These are phyloP conservation scores for Spatholobus suberectus DNA, from an alignment of 306 rosid genomes.

Conservation along the genomic window DNA sequence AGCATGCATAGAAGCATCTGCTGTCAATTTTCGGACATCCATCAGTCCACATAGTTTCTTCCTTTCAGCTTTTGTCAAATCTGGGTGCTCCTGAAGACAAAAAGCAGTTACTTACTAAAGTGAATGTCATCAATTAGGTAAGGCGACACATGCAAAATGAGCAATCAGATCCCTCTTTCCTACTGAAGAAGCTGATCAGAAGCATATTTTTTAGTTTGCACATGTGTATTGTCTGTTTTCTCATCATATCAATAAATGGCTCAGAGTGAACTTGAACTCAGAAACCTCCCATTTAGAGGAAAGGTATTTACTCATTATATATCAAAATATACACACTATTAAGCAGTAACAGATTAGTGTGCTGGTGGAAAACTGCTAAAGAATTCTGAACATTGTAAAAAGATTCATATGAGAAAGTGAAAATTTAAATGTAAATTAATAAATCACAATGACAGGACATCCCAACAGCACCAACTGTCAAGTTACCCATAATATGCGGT, in stretches of 20 bases:
- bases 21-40: constrained; percentile 79
- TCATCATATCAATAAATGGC: background rate
- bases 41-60: constrained; percentile 74
- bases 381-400: background rate
- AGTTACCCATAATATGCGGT: background rate
- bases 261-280: background rate
- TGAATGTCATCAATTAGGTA: background rate
- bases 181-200: background rate
- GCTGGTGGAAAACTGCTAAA: background rate
- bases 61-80: constrained; percentile 79
- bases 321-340: background rate
- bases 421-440: background rate
- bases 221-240: background rate
- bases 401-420: background rate
- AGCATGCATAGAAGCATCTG: constrained; percentile 78
- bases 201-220: background rate
- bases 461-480: background rate
- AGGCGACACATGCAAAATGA: background rate
- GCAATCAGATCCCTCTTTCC: background rate
- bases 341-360: constrained; percentile 3
- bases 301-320: background rate
- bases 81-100: constrained; percentile 72
- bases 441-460: background rate
- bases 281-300: background rate
- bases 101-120: background rate